Evolutionary conservation across 805 yeast genomes (phyloP).

Genomic region (Metschnikowia cubensis): DNA sequence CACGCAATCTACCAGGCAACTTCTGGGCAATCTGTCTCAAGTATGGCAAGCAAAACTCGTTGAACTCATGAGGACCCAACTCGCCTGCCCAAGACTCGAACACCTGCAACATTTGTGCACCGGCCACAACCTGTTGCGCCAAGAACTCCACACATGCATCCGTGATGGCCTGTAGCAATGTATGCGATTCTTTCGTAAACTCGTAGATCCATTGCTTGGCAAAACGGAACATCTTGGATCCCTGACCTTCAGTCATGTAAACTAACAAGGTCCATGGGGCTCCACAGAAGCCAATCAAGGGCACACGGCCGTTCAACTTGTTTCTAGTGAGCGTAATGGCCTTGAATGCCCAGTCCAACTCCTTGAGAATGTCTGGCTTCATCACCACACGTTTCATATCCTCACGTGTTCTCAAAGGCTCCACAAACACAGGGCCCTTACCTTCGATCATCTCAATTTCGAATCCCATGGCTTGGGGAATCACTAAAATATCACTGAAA

Average conservation of each 20-base stretch:
- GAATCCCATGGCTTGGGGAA: slow-evolving; percentile 98
- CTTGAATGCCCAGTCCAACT: slow-evolving; percentile 90
- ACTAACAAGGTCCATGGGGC: slow-evolving; percentile 98
- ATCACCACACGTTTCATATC: slow-evolving; percentile 60
- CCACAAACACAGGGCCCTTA: slow-evolving; percentile 88
- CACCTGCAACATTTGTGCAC: slow-evolving; percentile 96
- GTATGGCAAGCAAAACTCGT: slow-evolving; percentile 86
- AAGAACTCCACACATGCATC: slow-evolving; percentile 89
- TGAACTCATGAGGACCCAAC: slow-evolving; percentile 83
- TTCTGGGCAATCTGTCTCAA: slow-evolving; percentile 67
- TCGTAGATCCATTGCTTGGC: slow-evolving; percentile 91
- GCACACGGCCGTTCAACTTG: slow-evolving; percentile 85
- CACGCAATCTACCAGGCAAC: slow-evolving; percentile 65
- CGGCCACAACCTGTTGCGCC: slow-evolving; percentile 93
- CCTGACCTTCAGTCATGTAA: slow-evolving; percentile 97
- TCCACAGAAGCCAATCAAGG: slow-evolving; percentile 91
- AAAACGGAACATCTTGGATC: slow-evolving; percentile 83
- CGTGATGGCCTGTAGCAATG: slow-evolving; percentile 70
- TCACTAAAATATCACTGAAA: slow-evolving; percentile 89
- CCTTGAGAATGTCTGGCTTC: slow-evolving; percentile 67
- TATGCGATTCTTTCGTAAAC: slow-evolving; percentile 67
- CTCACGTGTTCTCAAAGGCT: slow-evolving; percentile 72
- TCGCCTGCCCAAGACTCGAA: slow-evolving; percentile 99
- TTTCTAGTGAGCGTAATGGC: slow-evolving; percentile 89
- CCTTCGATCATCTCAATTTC: slow-evolving; percentile 91